Percentiles rank a stretch among this genome's conserved stretches.
phyloP scores from a whole-genome alignment of 2,329 filamentous ascomycete species.

The Nemania sp. region DNA sequence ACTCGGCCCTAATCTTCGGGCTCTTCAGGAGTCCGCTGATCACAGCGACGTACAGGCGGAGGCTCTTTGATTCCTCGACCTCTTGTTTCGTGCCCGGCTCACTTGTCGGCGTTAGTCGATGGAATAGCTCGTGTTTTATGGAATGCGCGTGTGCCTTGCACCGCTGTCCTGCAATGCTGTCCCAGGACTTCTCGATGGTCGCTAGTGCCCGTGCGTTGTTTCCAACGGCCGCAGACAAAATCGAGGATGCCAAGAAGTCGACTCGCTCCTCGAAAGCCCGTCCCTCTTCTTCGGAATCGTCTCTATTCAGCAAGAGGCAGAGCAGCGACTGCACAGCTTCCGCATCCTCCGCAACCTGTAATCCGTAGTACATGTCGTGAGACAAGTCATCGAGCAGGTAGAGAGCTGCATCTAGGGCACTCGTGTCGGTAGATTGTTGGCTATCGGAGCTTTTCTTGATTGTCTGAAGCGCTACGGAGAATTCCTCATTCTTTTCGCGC shows the following conservation, averaged over 20 bases:
- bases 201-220: conserved; percentile 67
- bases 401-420: conserved; percentile 54
- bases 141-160: conserved; percentile 40
- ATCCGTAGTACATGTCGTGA: conserved; percentile 72
- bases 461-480: conserved; percentile 53
- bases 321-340: conserved; percentile 59
- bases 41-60: conserved; percentile 48
- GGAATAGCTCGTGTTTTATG: conserved; percentile 49
- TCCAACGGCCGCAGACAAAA: conserved; percentile 62
- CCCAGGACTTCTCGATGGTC: conserved; percentile 56
- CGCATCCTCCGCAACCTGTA: conserved; percentile 62
- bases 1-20: conserved; percentile 56
- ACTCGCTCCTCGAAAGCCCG: conserved; percentile 36
- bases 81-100: conserved; percentile 23
- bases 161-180: conserved; percentile 43
- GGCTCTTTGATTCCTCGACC: conserved; percentile 30
- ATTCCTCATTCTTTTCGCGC: conserved; percentile 45
- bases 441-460: conserved; percentile 50
- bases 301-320: conserved; percentile 54
- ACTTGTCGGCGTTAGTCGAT: conserved; percentile 43
- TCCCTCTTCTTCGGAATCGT: conserved; percentile 27
- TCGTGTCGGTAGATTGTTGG: conserved; percentile 30
- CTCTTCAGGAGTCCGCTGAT: conserved; percentile 63
- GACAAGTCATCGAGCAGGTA: conserved; percentile 65
- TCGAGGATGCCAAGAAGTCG: conserved; percentile 59